Evolutionary conservation across 257 asterid species (phyloP).

Genomic region (Rauvolfia tetraphylla): DNA sequence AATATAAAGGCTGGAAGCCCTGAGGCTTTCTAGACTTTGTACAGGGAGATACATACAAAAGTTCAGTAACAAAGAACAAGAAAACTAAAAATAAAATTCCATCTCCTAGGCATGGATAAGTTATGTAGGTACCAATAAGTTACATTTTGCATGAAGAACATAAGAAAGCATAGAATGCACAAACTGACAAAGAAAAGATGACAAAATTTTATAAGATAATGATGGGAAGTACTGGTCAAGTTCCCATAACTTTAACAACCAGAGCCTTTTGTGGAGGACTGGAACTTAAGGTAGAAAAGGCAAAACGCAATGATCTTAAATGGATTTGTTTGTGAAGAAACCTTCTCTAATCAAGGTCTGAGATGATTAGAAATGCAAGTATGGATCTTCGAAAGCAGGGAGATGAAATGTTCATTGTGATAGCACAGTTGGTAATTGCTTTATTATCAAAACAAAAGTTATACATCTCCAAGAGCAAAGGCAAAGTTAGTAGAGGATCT

Average conservation of each 20-base stretch:
- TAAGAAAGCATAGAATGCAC: background rate
- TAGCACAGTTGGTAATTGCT: background rate
- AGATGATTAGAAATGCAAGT: background rate
- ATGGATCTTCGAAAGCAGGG: background rate
- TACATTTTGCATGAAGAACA: constrained; percentile 1
- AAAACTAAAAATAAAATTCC: background rate
- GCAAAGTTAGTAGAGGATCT: background rate
- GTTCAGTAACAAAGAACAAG: background rate
- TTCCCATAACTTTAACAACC: background rate
- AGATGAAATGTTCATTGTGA: background rate
- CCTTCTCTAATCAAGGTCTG: background rate
- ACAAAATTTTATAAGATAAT: background rate
- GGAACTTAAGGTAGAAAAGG: background rate
- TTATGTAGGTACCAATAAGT: background rate
- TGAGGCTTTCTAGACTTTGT: background rate
- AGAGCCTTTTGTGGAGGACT: background rate
- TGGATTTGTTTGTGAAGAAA: background rate
- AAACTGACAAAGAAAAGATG: background rate
- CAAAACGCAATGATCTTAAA: background rate
- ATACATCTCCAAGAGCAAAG: background rate
- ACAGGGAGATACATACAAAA: background rate
- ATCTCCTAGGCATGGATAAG: background rate
- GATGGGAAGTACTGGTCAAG: background rate
- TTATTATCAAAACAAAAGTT: background rate
- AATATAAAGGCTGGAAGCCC: background rate